Base-by-base conservation (phyloP, 805 yeast genomes). In the Teunomyces lycoperdinae region DNA sequence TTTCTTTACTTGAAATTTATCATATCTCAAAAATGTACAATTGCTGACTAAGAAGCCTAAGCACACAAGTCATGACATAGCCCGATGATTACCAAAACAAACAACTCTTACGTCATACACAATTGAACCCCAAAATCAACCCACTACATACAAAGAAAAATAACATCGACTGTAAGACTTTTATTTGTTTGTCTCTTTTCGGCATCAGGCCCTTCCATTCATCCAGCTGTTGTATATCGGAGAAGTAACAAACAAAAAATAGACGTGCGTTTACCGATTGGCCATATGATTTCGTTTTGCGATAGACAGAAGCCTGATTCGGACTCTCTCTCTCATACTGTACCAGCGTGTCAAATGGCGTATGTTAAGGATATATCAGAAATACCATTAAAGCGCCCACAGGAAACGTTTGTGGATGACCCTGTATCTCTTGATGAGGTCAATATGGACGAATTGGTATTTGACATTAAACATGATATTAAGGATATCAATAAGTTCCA, bases 361-460 rank as follows among this genome's bases (percentile, higher is more conserved):
- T 44, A 36, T 24, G 17, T 13, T 28, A 28, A 36, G 10, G 47
- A 50, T 34, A 56, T 58, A 26, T 48, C 56, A 9, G 76, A 71
- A 28, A 58, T 72, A 24, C 74, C 71, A 41, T 63, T 72, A 50
- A 71, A 71, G 47, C 61, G 62, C 16, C 61, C 66, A 4, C 65
- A 60, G 42, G 72, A 70, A 52, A 71, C 77, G 13, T 72, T 73
- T 57, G 68, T 63, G 32, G 77, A 73, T 54, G 74, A 63, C 27
- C 77, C 77, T 2, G 48, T 43, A 24, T 53, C 59, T 38, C 52
- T 69, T 5, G 68, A 62, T 4, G 76, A 70, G 41, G 66, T 70
- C 16, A 50, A 55, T 31, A 47, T 66, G 14, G 62, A 61, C 26
- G 76, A 71, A 33, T 54, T 73, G n/a, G 60, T 59, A 14, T 62